Base-by-base conservation (phyloP, 108 stramenopile genomes). In the Cyclotella baltica region DNA sequence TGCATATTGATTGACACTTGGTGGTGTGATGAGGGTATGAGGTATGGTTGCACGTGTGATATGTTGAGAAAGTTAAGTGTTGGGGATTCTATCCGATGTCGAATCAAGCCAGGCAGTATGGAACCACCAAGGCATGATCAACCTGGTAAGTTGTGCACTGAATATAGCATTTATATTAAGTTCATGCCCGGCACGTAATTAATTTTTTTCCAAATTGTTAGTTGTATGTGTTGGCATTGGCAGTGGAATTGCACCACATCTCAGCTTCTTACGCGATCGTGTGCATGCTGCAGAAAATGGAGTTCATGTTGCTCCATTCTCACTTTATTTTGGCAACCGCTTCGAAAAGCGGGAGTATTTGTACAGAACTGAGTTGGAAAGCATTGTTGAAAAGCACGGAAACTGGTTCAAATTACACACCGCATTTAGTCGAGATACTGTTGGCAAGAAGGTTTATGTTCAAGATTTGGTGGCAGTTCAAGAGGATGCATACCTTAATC, bases 311-410 rank as follows among this genome's bases (percentile, higher is more conserved):
- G 87, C 87, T 38, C 74, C 83, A 40, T 91, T 88, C 71, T 85
- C 93, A 27, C 71, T 96, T 19, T 97, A 93, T 83, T 97, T 97
- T 67, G 97, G 97, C 56, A 96, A 96, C 82, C 81, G 91, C 66
- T 79, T 80, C 67, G 43, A 70, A 43, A 79, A 88, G 23, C 76
- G 89, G 15, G 97, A 97, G 79, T 97, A 79, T 70, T 72, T 97
- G 40, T 97, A 97, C 86, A 73, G 70, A 71, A 75, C 85, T 23
- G 94, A 96, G 63, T 80, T 97, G 52, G 88, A 90, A 47, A 57
- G 38, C 31, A 73, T 83, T 67, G 85, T 72, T 10, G 80, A 66
- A 25, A 59, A 88, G 62, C 77, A 80, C n/a, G 70, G 83, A 36
- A 88, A 83, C 34, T 89, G 89, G 79, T 87, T 97, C 61, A 87